phyloP scores from a whole-genome alignment of 2,329 filamentous ascomycete genomes.

The Monascus ruber region DNA sequence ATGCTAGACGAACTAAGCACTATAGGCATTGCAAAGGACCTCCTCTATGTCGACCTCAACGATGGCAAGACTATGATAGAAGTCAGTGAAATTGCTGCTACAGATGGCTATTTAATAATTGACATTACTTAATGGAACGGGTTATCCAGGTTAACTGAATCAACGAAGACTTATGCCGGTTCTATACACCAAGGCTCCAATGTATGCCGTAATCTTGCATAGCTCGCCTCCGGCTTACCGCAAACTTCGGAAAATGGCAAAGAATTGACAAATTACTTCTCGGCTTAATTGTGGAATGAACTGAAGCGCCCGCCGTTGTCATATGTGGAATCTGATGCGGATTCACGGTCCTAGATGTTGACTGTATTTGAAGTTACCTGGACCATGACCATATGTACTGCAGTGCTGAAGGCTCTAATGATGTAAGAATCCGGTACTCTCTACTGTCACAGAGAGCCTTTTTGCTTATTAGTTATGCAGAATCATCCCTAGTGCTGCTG shows the following conservation, averaged over 20 bases:
- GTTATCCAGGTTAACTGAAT: slow-evolving; percentile 35
- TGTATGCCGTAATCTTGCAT: background rate
- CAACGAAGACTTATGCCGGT: too few species aligned
- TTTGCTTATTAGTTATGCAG: slow-evolving; percentile 33
- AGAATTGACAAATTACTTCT: slow-evolving; percentile 39
- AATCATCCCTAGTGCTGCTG: slow-evolving; percentile 54
- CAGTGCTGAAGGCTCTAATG: slow-evolving; percentile 30
- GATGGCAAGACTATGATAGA: slow-evolving; percentile 33
- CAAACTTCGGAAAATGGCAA: slow-evolving; percentile 21
- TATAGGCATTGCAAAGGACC: slow-evolving; percentile 26
- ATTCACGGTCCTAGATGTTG: slow-evolving; percentile 11
- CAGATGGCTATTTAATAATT: slow-evolving; percentile 51
- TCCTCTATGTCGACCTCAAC: slow-evolving; percentile 37
- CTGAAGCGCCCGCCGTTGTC: slow-evolving; percentile 44
- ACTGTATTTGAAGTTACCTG: slow-evolving; percentile 20
- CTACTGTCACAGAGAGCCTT: slow-evolving; percentile 6
- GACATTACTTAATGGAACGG: slow-evolving; percentile 49
- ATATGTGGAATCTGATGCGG: slow-evolving; percentile 23
- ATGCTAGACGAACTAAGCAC: too few species aligned
- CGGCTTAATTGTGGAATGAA: slow-evolving; percentile 43
- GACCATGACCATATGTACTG: slow-evolving; percentile 23
- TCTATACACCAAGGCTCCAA: too few species aligned
- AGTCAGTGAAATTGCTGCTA: slow-evolving; percentile 29
- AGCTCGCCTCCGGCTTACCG: slow-evolving; percentile 28
- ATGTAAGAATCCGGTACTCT: slow-evolving; percentile 14